Conservation (phyloP, 2,329 filamentous ascomycete genomes). For the Colletotrichum echinochloae region DNA sequence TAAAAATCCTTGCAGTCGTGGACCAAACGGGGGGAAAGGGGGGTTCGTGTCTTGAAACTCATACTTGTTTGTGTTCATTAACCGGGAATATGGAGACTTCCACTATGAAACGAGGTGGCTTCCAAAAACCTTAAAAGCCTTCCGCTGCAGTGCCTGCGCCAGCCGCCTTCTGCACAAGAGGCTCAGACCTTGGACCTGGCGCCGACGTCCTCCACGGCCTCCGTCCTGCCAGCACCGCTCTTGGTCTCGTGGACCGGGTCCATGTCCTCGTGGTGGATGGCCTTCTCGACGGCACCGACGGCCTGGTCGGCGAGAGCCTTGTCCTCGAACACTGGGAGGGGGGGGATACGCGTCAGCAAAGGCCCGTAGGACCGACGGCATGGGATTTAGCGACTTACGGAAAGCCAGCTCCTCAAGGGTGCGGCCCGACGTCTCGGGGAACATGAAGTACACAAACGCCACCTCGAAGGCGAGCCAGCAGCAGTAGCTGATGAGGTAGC, state of each 20-base stretch:
- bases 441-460: constrained; percentile 78
- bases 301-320: constrained; percentile 46
- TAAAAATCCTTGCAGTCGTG: not conserved
- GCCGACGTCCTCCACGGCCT: constrained; percentile 24
- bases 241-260: constrained; percentile 24
- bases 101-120: not conserved
- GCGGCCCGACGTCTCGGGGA: constrained; percentile 82
- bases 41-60: not conserved
- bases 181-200: constrained; percentile 33
- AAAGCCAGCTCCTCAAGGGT: constrained; percentile 72
- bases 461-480: constrained; percentile 47
- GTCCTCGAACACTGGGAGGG: constrained; percentile 48
- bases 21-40: not conserved
- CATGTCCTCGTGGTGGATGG: constrained; percentile 43
- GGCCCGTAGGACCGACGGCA: not conserved
- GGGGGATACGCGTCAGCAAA: not conserved
- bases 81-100: not conserved
- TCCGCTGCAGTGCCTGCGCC: not conserved
- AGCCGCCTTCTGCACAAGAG: not conserved
- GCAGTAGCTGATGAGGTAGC: constrained; percentile 42
- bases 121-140: not conserved
- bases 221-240: constrained; percentile 17
- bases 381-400: constrained; percentile 11
- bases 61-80: not conserved
- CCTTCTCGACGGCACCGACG: constrained; percentile 47